phyloP scores from a whole-genome alignment of 2,329 filamentous ascomycete species.

The Microdochium nivale region DNA sequence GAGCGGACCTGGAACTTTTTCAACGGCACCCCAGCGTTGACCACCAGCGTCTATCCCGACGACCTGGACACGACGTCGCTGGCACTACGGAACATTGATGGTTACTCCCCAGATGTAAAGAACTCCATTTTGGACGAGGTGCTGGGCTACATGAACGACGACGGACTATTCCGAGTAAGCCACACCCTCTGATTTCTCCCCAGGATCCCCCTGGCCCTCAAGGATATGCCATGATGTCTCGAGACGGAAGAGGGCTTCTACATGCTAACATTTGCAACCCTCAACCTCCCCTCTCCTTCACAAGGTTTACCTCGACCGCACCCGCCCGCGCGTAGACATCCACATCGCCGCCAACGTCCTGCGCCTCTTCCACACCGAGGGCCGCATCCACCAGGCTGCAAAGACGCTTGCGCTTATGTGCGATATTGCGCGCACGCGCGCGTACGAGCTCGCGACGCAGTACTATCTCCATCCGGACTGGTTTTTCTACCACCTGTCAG shows the following conservation, averaged over 20 bases:
- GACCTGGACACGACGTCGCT: slow-evolving; percentile 1
- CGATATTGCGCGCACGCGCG: not conserved
- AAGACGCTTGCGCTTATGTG: not conserved
- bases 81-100: not conserved
- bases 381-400: not conserved
- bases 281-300: not conserved
- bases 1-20: slow-evolving; percentile 1
- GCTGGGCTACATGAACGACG: not conserved
- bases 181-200: not conserved
- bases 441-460: not conserved
- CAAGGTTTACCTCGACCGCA: slow-evolving; percentile 1
- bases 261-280: no score
- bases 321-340: not conserved
- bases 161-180: slow-evolving; percentile 1
- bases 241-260: no score
- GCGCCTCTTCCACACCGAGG: not conserved
- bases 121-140: not conserved
- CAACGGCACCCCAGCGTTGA: not conserved
- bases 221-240: no score
- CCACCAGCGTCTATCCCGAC: not conserved
- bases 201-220: not conserved
- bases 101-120: not conserved
- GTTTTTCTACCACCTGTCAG: slow-evolving; percentile 2
- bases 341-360: not conserved
- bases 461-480: slow-evolving; percentile 3